phyloP scores from a whole-genome alignment of 2,329 filamentous ascomycete species.

The Westerdykella ornata region DNA sequence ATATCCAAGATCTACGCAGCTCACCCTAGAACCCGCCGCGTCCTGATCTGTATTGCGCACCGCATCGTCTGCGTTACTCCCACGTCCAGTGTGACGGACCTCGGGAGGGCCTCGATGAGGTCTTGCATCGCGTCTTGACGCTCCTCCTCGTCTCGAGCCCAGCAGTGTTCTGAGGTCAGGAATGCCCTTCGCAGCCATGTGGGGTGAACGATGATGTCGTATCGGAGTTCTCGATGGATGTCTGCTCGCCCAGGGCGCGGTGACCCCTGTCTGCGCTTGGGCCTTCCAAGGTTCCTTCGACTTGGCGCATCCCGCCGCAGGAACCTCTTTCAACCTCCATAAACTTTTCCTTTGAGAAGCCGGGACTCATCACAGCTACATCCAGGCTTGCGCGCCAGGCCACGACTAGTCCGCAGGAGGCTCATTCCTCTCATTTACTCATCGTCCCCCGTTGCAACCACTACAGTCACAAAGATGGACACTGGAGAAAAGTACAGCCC shows the following conservation, averaged over 20 bases:
- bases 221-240: neutral
- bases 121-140: conserved; percentile 45
- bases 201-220: conserved; percentile 9
- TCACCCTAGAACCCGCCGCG: conserved; percentile 80
- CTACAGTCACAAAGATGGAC: conserved; percentile 21
- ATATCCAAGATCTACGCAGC: conserved; percentile 80
- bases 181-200: conserved; percentile 67
- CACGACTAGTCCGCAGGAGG: neutral
- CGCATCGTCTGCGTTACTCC: conserved; percentile 56
- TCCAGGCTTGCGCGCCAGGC: neutral
- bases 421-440: conserved; percentile 3
- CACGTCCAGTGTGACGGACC: conserved; percentile 24
- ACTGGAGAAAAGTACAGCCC: conserved; percentile 17
- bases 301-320: neutral
- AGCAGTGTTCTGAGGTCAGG: conserved; percentile 66
- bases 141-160: conserved; percentile 43
- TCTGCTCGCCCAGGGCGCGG: neutral
- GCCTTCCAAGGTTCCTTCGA: neutral
- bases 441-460: conserved; percentile 5
- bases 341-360: conserved; percentile 1
- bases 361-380: neutral
- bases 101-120: conserved; percentile 25
- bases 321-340: conserved; percentile 5
- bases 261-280: neutral
- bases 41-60: conserved; percentile 90